These are phyloP conservation scores for Melaleuca alternifolia DNA, from an alignment of 345 rosid genomes.

Conservation along the genomic window DNA sequence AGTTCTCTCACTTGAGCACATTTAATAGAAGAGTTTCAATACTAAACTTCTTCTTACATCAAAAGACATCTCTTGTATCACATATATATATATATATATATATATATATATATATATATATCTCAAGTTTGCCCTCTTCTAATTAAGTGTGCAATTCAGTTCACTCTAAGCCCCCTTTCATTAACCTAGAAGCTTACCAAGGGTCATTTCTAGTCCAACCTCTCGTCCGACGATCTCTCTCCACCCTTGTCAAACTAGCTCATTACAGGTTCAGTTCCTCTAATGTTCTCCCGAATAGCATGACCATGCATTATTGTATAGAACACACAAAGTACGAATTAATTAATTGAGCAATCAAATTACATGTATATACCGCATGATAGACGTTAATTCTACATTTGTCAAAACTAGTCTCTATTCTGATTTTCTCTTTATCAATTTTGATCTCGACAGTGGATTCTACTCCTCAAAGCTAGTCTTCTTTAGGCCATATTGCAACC, in stretches of 20 bases:
- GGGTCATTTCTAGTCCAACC: background rate
- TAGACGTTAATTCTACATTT: background rate
- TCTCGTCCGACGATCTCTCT: background rate
- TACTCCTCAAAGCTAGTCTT: background rate
- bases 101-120: background rate
- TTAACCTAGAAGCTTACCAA: background rate
- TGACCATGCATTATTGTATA: background rate
- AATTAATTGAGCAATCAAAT: background rate
- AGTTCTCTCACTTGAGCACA: background rate
- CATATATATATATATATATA: background rate
- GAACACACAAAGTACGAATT: background rate
- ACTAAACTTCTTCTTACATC: background rate
- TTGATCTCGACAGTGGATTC: background rate
- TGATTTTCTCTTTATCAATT: background rate
- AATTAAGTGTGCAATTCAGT: background rate
- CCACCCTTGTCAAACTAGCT: accelerated
- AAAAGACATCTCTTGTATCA: background rate
- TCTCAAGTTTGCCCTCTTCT: background rate
- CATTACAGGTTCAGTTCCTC: background rate
- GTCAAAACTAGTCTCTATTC: background rate
- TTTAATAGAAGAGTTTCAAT: background rate
- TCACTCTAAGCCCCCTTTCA: background rate
- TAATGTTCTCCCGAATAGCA: background rate
- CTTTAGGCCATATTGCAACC: background rate
- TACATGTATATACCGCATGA: background rate